Percentiles rank a stretch among this genome's conserved stretches.
Conservation (phyloP, 2,329 filamentous ascomycete species). For the Cordyceps cateniannulata region DNA sequence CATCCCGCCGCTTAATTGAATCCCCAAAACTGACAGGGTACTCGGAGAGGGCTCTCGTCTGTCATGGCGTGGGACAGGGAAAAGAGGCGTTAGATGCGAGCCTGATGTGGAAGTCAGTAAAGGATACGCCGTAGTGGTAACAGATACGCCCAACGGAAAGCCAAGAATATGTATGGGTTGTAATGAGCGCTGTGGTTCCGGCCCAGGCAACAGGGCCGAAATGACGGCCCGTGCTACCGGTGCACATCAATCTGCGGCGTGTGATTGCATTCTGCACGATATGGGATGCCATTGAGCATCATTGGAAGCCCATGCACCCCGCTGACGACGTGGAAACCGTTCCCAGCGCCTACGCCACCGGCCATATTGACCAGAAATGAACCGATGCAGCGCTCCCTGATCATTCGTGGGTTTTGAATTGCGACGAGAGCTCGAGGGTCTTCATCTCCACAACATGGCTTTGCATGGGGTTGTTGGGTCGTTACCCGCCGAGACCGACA, state of each 20-base stretch:
- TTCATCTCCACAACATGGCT: slow-evolving; percentile 1
- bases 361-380: background rate
- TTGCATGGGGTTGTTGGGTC: background rate
- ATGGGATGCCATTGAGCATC: background rate
- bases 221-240: background rate
- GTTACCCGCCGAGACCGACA: slow-evolving; percentile 6
- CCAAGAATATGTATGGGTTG: background rate
- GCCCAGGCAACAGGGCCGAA: background rate
- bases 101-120: background rate
- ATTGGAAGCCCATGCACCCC: background rate
- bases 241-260: background rate
- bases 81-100: background rate
- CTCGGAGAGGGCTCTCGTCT: background rate
- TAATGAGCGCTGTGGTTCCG: background rate
- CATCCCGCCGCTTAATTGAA: slow-evolving; percentile 1
- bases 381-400: background rate
- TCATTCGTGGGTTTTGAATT: too few relatives aligned
- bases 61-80: background rate
- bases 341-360: background rate
- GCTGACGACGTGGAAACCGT: background rate
- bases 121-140: background rate
- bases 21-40: background rate
- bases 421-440: background rate
- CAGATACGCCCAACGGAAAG: background rate
- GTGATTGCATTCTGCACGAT: background rate